Percentiles rank a stretch among this genome's conserved stretches.
These are phyloP conservation scores for Ophiocordyceps robertsii DNA, from an alignment of 2,329 filamentous ascomycete species.

Conservation along the genomic window DNA sequence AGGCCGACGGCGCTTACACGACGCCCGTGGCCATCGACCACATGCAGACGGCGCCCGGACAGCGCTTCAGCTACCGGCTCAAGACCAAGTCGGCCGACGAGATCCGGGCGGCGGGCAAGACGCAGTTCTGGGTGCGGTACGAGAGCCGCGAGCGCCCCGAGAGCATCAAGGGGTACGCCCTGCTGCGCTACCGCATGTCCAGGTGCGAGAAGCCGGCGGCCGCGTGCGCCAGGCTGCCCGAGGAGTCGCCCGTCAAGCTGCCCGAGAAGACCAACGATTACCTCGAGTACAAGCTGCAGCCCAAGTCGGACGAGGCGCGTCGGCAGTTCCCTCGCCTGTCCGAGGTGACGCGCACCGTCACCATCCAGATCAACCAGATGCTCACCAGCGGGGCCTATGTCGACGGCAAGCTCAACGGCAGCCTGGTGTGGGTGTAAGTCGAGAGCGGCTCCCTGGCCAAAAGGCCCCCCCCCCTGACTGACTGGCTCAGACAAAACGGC, in stretches of 20 bases:
- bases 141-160: slow-evolving; percentile 36
- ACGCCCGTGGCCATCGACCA: slow-evolving; percentile 29
- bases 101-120: slow-evolving; percentile 15
- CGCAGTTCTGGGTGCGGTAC: slow-evolving; percentile 31
- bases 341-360: slow-evolving; percentile 36
- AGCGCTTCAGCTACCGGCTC: slow-evolving; percentile 46
- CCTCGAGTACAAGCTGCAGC: slow-evolving; percentile 31
- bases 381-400: slow-evolving; percentile 17
- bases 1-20: slow-evolving; percentile 44
- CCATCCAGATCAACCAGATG: slow-evolving; percentile 29
- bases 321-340: slow-evolving; percentile 23
- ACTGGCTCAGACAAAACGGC: slow-evolving; percentile 15
- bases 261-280: slow-evolving; percentile 22
- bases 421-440: slow-evolving; percentile 23
- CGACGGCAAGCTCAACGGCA: slow-evolving; percentile 14
- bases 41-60: slow-evolving; percentile 43
- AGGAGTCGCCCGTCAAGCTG: slow-evolving; percentile 13
- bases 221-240: slow-evolving; percentile 2
- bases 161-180: background rate
- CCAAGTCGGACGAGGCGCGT: slow-evolving; percentile 8
- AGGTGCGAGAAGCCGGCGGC: background rate
- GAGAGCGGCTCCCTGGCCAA: too few species aligned
- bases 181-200: background rate
- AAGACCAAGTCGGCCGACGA: slow-evolving; percentile 34
- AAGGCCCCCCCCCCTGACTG: too few species aligned